Evolutionary conservation across 2,329 filamentous ascomycete species (phyloP).

Genomic region (Clonostachys byssicola): DNA sequence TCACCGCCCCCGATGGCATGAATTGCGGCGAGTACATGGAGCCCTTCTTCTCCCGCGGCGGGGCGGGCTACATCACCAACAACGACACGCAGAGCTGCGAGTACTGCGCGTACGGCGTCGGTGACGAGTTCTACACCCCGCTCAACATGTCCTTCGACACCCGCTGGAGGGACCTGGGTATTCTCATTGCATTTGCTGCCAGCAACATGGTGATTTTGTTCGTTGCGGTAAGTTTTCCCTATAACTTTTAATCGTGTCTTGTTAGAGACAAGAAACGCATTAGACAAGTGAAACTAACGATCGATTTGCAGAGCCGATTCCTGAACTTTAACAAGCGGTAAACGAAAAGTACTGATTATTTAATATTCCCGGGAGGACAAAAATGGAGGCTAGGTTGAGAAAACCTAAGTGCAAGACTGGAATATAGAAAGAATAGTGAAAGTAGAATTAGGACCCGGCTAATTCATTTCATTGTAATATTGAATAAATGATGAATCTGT

Average conservation of each 20-base stretch:
- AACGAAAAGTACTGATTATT: neutral
- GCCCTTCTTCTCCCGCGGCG: slow-evolving; percentile 64
- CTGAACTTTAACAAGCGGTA: slow-evolving; percentile 50
- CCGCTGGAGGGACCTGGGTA: slow-evolving; percentile 80
- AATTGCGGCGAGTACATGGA: slow-evolving; percentile 75
- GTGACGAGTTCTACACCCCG: slow-evolving; percentile 73
- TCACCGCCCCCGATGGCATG: slow-evolving; percentile 60
- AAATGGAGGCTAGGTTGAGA: too few species aligned
- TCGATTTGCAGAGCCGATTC: slow-evolving; percentile 35
- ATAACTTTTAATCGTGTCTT: neutral
- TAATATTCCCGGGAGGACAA: too few species aligned
- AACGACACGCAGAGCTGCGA: slow-evolving; percentile 64
- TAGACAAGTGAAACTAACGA: neutral
- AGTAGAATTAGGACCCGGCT: too few species aligned
- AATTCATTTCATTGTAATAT: too few species aligned
- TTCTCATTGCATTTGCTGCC: slow-evolving; percentile 69
- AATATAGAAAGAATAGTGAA: too few species aligned
- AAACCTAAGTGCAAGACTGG: too few species aligned
- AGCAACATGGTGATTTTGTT: slow-evolving; percentile 68
- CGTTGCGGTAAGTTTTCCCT: slow-evolving; percentile 37
- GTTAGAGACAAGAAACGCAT: neutral
- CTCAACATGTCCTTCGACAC: slow-evolving; percentile 63
- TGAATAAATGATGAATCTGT: too few species aligned
- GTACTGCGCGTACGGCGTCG: slow-evolving; percentile 78
- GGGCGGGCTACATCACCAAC: slow-evolving; percentile 66